Conservation (phyloP, 306 rosid genomes). For the Senna siamea region DNA sequence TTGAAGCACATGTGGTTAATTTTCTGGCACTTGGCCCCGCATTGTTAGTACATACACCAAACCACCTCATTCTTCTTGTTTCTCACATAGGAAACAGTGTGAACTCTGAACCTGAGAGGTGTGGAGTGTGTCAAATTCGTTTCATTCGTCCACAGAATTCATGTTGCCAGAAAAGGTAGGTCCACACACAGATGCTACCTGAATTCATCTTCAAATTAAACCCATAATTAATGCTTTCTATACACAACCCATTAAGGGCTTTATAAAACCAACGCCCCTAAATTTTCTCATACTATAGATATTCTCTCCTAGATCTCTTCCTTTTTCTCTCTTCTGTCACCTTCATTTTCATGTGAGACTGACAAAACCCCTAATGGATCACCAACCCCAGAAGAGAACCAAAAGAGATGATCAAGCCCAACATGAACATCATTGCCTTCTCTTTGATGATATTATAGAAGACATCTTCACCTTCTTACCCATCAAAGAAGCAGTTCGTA, state of each 20-base stretch:
- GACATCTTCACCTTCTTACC: conserved; percentile 43
- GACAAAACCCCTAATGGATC: conserved; percentile 29
- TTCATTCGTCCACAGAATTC: neutral
- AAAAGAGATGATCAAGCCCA: neutral
- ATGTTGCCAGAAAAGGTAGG: neutral
- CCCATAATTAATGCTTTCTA: neutral
- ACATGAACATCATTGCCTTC: neutral
- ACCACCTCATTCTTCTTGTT: too few species aligned
- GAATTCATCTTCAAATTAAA: neutral
- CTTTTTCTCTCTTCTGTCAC: neutral
- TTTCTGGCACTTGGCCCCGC: too few species aligned
- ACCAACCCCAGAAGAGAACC: conserved; percentile 17
- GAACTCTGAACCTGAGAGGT: too few species aligned
- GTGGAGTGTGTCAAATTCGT: too few species aligned
- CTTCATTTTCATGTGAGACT: neutral
- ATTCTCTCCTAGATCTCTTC: too few species aligned
- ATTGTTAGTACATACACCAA: too few species aligned
- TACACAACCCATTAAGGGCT: neutral
- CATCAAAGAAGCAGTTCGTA: conserved; percentile 1
- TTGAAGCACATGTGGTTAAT: too few species aligned
- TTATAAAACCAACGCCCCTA: conserved; percentile 14
- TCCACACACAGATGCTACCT: neutral
- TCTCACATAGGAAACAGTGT: too few species aligned
- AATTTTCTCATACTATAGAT: neutral
- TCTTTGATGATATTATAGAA: conserved; percentile 28